Evolutionary conservation across 129 eudicot genomes (phyloP).

Genomic region (Flaveria brownii): DNA sequence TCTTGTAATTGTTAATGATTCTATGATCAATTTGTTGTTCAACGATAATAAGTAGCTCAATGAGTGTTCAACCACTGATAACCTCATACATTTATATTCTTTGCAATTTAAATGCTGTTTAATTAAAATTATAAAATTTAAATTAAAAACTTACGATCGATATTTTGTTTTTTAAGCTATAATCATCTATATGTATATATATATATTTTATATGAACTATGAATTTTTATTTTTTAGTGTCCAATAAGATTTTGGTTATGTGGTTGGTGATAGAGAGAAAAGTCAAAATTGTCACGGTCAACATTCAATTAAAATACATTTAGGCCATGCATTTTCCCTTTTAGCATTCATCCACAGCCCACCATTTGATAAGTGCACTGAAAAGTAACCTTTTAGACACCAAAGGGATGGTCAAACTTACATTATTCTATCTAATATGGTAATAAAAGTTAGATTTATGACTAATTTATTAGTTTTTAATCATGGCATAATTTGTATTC

Average conservation of each 20-base stretch:
- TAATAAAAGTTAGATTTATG: background rate
- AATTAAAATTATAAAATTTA: background rate
- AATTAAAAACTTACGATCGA: no score
- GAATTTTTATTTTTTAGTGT: background rate
- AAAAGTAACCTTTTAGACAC: constrained; percentile 14
- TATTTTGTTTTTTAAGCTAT: background rate
- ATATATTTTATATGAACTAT: background rate
- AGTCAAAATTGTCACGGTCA: background rate
- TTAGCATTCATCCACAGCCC: constrained; percentile 4
- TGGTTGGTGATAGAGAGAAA: background rate
- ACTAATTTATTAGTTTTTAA: background rate
- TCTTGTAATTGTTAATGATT: no score
- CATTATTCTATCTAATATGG: background rate
- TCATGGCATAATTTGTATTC: background rate
- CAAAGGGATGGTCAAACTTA: constrained; percentile 18
- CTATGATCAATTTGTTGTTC: no score
- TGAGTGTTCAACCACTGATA: no score
- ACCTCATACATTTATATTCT: no score
- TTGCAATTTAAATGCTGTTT: no score
- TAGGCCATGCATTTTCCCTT: constrained; percentile 11
- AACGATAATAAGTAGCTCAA: no score
- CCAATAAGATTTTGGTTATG: background rate
- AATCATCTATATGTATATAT: no score
- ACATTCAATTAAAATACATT: background rate
- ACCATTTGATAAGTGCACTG: constrained; percentile 16